Percentiles rank a stretch among this genome's conserved stretches.
Evolutionary conservation across 2,329 filamentous ascomycete genomes (phyloP).

Genomic region (Didymosphaeria variabile): DNA sequence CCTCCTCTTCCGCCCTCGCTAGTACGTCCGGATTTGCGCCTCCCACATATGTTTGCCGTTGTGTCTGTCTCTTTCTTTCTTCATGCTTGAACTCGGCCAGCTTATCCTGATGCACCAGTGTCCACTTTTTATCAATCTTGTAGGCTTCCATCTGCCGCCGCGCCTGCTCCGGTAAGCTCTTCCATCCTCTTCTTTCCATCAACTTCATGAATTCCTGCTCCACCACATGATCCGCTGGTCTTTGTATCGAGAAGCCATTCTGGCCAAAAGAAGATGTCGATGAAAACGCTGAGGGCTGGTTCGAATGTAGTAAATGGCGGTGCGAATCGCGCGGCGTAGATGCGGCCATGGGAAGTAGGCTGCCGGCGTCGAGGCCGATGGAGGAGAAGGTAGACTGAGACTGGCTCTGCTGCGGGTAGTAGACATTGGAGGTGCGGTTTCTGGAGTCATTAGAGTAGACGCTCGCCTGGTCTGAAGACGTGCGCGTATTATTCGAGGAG

Average conservation of each 20-base stretch:
- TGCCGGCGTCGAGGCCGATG: constrained; percentile 53
- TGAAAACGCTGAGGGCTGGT: constrained; percentile 57
- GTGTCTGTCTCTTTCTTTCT: constrained; percentile 83
- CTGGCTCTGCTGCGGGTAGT: constrained; percentile 64
- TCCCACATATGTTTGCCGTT: constrained; percentile 69
- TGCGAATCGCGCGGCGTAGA: constrained; percentile 54
- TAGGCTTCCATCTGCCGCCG: constrained; percentile 96
- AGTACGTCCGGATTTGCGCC: constrained; percentile 68
- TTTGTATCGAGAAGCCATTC: constrained; percentile 70
- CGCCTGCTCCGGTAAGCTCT: constrained; percentile 94
- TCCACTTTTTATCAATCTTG: constrained; percentile 96
- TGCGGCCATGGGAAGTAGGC: constrained; percentile 49
- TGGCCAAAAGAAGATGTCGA: constrained; percentile 61
- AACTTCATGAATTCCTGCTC: constrained; percentile 91
- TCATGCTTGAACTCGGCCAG: constrained; percentile 94
- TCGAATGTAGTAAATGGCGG: constrained; percentile 51
- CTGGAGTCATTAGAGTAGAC: constrained; percentile 70
- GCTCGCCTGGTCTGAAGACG: constrained; percentile 71
- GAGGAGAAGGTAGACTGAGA: constrained; percentile 63
- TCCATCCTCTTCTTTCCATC: constrained; percentile 98
- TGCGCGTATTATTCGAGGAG: constrained; percentile 62
- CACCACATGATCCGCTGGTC: constrained; percentile 80
- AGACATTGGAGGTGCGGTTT: constrained; percentile 61
- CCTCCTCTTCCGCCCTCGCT: constrained; percentile 88
- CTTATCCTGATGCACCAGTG: constrained; percentile 91